Conservation (phyloP, 1,284 basidiomycete species). For the Pseudozyma sp. region DNA sequence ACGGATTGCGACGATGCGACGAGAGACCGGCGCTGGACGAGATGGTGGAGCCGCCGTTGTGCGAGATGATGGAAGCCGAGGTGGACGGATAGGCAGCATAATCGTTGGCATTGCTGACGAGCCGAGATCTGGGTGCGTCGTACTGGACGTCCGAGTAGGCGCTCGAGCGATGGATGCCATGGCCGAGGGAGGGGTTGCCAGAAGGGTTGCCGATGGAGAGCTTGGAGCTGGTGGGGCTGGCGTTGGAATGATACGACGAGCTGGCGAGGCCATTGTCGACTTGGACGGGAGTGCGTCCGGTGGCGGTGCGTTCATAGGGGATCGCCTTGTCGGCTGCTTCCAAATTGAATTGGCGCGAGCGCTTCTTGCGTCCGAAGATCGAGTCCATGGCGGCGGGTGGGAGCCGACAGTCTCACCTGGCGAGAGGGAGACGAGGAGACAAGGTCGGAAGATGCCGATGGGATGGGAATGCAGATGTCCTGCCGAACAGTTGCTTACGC, state of each 20-base stretch:
- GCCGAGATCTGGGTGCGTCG: constrained; percentile 18
- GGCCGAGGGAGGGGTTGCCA: constrained; percentile 41
- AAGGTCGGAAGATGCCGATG: constrained; percentile 3
- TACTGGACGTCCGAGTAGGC: constrained; percentile 28
- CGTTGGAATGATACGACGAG: constrained; percentile 17
- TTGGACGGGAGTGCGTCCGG: constrained; percentile 37
- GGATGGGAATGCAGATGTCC: constrained; percentile 1
- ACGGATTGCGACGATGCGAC: constrained; percentile 36
- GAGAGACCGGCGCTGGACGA: constrained; percentile 25
- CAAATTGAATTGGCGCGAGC: constrained; percentile 48
- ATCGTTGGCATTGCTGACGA: constrained; percentile 16
- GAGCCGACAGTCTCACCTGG: background rate
- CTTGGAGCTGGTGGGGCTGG: constrained; percentile 32
- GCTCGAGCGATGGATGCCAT: constrained; percentile 42
- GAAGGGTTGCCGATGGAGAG: constrained; percentile 43
- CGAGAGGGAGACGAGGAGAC: background rate
- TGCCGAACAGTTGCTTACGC: constrained; percentile 2
- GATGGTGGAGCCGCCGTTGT: constrained; percentile 30
- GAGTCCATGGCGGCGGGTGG: constrained; percentile 39
- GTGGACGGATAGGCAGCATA: constrained; percentile 23
- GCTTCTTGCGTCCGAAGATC: constrained; percentile 56
- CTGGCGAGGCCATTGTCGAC: constrained; percentile 28
- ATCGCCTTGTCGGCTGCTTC: constrained; percentile 55
- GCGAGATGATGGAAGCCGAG: constrained; percentile 36
- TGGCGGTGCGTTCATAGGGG: constrained; percentile 52